phyloP scores from a whole-genome alignment of 148 eudicot genomes.

The Camellia japonica region DNA sequence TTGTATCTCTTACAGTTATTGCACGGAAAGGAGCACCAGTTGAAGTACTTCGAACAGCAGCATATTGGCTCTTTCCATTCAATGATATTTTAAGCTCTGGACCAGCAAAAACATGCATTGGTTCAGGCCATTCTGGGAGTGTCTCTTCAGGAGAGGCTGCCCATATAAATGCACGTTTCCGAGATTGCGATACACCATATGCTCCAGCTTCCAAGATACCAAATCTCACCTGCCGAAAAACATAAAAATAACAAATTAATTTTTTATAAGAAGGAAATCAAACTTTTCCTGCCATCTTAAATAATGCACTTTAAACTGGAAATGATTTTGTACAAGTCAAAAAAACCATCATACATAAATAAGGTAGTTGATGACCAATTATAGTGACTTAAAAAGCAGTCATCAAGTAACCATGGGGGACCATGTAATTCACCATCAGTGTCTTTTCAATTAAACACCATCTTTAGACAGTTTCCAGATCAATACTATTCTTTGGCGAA shows the following conservation, averaged over 20 bases:
- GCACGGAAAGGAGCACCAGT: conserved; percentile 89
- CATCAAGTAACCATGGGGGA: not conserved
- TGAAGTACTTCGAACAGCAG: conserved; percentile 88
- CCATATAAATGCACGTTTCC: conserved; percentile 98
- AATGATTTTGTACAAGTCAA: not conserved
- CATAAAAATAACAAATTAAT: not conserved
- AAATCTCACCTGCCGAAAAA: conserved; percentile 67
- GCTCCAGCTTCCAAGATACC: conserved; percentile 98
- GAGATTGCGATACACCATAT: conserved; percentile 89
- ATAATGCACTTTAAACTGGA: not conserved
- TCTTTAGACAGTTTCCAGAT: not conserved
- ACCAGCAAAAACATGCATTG: conserved; percentile 95
- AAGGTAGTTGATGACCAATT: too few species aligned
- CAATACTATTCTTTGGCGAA: not conserved
- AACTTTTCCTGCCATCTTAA: not conserved
- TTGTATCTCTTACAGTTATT: conserved; percentile 92
- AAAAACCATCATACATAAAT: not conserved
- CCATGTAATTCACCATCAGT: not conserved
- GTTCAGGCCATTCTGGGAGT: conserved; percentile 99
- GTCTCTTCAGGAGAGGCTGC: conserved; percentile 89
- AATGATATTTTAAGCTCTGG: conserved; percentile 67
- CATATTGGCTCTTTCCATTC: conserved; percentile 48
- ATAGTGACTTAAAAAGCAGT: not conserved
- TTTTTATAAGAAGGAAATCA: not conserved
- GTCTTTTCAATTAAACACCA: not conserved